Conservation (phyloP, 1,284 basidiomycete genomes). For the Fistulinella cinereoalba region DNA sequence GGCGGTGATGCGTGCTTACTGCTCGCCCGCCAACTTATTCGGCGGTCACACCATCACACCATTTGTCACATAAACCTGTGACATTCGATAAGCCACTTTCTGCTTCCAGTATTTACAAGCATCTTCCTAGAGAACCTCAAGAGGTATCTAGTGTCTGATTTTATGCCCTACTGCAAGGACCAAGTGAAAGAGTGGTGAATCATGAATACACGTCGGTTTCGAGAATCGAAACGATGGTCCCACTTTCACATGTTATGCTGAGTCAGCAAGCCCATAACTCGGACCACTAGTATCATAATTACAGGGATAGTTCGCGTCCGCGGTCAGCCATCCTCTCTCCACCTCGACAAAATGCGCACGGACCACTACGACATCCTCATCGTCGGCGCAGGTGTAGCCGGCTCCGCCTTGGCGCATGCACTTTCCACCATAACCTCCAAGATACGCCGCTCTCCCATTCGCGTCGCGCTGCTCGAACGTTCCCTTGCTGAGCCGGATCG, state of each 20-base stretch:
- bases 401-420: conserved; percentile 71
- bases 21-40: background rate
- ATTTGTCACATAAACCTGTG: background rate
- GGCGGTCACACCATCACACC: background rate
- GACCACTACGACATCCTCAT: conserved; percentile 73
- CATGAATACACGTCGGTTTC: conserved; percentile 1
- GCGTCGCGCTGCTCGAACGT: conserved; percentile 83
- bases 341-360: conserved; percentile 15
- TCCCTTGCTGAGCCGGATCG: conserved; percentile 92
- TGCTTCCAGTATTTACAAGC: no score
- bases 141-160: no score
- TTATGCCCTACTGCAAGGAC: no score
- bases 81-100: no score
- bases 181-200: background rate
- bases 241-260: conserved; percentile 12
- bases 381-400: conserved; percentile 88
- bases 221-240: no score
- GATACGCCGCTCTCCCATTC: conserved; percentile 54
- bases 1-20: background rate
- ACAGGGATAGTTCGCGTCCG: no score
- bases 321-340: background rate
- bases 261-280: conserved; percentile 14
- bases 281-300: no score
- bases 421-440: conserved; percentile 50
- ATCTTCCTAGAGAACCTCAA: no score